phyloP scores from a whole-genome alignment of 1,139 yeast genomes.

The Pichia sp. region DNA sequence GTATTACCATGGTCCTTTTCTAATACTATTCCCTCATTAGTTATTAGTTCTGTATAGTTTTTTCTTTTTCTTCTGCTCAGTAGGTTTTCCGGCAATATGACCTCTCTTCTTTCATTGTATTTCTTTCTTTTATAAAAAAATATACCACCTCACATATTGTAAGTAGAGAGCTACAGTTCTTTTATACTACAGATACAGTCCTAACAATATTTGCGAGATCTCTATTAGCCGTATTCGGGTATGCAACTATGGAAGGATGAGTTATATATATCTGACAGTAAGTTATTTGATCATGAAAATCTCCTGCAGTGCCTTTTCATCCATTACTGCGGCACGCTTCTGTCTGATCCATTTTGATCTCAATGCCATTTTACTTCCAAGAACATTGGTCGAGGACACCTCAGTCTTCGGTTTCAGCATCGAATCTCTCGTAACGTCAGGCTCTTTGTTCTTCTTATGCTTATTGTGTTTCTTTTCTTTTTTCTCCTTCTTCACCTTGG shows the following conservation, averaged over 20 bases:
- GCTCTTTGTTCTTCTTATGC: slow-evolving; percentile 26
- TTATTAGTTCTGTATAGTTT: background rate
- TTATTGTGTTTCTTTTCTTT: slow-evolving; percentile 28
- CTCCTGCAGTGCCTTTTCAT: slow-evolving; percentile 81
- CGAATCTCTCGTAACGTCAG: slow-evolving; percentile 37
- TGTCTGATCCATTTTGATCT: slow-evolving; percentile 85
- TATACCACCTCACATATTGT: background rate
- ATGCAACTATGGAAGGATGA: background rate
- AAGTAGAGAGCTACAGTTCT: background rate
- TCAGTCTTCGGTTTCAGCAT: slow-evolving; percentile 39
- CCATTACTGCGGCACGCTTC: slow-evolving; percentile 88
- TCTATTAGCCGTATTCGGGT: background rate
- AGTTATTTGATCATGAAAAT: slow-evolving; percentile 80
- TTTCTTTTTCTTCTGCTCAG: background rate
- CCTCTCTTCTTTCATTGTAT: slow-evolving; percentile 1
- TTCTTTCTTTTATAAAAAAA: background rate
- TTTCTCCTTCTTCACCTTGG: slow-evolving; percentile 30
- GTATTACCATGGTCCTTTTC: slow-evolving; percentile 14
- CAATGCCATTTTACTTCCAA: slow-evolving; percentile 67
- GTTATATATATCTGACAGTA: no score
- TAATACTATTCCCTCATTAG: slow-evolving; percentile 8
- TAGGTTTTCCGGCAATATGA: background rate
- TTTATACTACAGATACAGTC: no score
- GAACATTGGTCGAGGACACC: slow-evolving; percentile 35
- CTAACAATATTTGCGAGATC: background rate